Conservation (phyloP, 306 rosid species). For the Medicago truncatula region MtrunA17r5.0-ANR NC_053044.1:42770501-42771000, state of each 20-base stretch:
- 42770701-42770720: neutral
- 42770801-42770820: neutral
- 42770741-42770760: neutral
- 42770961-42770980: too few relatives aligned
- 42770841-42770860: too few relatives aligned
- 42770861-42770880: too few relatives aligned
- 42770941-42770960: too few relatives aligned
- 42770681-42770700: slow-evolving; percentile 47
- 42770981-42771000: too few relatives aligned
- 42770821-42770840: neutral
- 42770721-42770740: slow-evolving; percentile 44
- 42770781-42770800: neutral
- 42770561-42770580: slow-evolving; percentile 32
- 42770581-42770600: slow-evolving; percentile 26
- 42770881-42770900: too few relatives aligned
- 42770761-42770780: neutral
- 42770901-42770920: too few relatives aligned
- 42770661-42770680: neutral
- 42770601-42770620: slow-evolving; percentile 9
- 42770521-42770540: slow-evolving; percentile 48
- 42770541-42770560: slow-evolving; percentile 42
- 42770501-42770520: slow-evolving; percentile 6
- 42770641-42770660: slow-evolving; percentile 1
- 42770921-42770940: too few relatives aligned
- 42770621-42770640: neutral